A percentile compares a stretch with the other conserved stretches of the same genome.
Evolutionary conservation across 768 basidiomycete species (phyloP).

Genomic region (Fomitopsis serialis): DNA sequence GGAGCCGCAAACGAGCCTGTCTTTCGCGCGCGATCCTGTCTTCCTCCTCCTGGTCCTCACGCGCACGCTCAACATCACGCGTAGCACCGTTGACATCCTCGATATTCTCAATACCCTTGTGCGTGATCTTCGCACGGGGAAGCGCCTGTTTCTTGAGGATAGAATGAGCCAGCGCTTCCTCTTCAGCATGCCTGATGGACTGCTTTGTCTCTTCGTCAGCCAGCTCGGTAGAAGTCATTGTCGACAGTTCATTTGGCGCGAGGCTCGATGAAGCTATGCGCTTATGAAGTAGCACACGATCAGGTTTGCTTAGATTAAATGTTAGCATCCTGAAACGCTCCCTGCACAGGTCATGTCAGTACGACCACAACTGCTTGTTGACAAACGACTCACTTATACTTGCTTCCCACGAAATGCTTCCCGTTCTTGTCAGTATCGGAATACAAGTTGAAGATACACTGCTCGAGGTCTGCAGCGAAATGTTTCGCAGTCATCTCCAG

Average conservation of each 20-base stretch:
- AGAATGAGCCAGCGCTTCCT: conserved; percentile 80
- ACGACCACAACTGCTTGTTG: neutral
- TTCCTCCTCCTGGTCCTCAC: conserved; percentile 49
- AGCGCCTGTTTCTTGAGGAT: conserved; percentile 68
- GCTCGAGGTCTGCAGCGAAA: conserved; percentile 72
- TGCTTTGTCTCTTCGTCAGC: conserved; percentile 84
- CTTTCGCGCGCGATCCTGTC: conserved; percentile 69
- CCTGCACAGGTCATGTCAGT: conserved; percentile 31
- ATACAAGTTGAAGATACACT: conserved; percentile 69
- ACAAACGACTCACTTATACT: conserved; percentile 66
- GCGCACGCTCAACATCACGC: conserved; percentile 54
- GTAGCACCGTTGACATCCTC: conserved; percentile 60
- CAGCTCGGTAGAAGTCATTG: conserved; percentile 85
- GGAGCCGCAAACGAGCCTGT: conserved; percentile 47
- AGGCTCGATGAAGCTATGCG: conserved; percentile 68
- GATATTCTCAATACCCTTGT: conserved; percentile 90
- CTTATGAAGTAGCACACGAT: conserved; percentile 74
- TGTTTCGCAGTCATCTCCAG: conserved; percentile 52
- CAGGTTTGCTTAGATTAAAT: conserved; percentile 82
- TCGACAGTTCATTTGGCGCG: conserved; percentile 65
- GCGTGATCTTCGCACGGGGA: conserved; percentile 79
- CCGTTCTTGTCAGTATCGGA: conserved; percentile 73
- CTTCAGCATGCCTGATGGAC: conserved; percentile 75
- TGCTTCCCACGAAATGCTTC: conserved; percentile 55
- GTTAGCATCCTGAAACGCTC: conserved; percentile 87